These are phyloP conservation scores for Blastobotrys malaysiensis DNA, from an alignment of 1,139 yeast genomes.

Conservation along the genomic window DNA sequence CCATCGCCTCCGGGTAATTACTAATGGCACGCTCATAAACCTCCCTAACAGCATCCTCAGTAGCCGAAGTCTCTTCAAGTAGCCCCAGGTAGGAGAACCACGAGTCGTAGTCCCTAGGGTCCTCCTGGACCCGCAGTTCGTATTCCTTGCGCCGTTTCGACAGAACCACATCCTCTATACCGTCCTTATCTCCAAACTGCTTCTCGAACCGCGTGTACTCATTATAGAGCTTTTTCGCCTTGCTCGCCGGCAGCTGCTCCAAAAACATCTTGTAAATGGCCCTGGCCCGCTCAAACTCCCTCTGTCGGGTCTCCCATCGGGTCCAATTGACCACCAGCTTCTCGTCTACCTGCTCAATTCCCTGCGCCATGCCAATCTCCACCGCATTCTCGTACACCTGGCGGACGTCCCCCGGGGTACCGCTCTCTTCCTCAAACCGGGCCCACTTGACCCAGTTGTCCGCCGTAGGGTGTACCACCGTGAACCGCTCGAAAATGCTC, in stretches of 20 bases:
- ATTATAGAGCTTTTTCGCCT: slow-evolving; percentile 41
- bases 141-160: slow-evolving; percentile 53
- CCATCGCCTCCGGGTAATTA: slow-evolving; percentile 35
- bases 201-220: slow-evolving; percentile 59
- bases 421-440: slow-evolving; percentile 52
- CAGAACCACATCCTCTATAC: slow-evolving; percentile 49
- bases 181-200: slow-evolving; percentile 51
- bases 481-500: slow-evolving; percentile 50
- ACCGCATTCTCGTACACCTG: slow-evolving; percentile 64
- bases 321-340: slow-evolving; percentile 53
- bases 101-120: slow-evolving; percentile 60
- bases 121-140: slow-evolving; percentile 41
- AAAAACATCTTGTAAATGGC: slow-evolving; percentile 55
- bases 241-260: slow-evolving; percentile 42
- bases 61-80: slow-evolving; percentile 36
- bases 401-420: slow-evolving; percentile 45
- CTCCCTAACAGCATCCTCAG: slow-evolving; percentile 28
- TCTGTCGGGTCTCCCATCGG: slow-evolving; percentile 60
- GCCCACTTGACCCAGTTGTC: slow-evolving; percentile 66
- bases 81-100: slow-evolving; percentile 75
- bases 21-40: slow-evolving; percentile 46
- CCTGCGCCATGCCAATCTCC: slow-evolving; percentile 18
- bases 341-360: slow-evolving; percentile 34
- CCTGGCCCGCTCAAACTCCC: slow-evolving; percentile 62
- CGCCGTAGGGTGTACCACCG: slow-evolving; percentile 47